Conservation (phyloP, 1,139 yeast species). For the Nadsonia starkeyi-henricii region DNA sequence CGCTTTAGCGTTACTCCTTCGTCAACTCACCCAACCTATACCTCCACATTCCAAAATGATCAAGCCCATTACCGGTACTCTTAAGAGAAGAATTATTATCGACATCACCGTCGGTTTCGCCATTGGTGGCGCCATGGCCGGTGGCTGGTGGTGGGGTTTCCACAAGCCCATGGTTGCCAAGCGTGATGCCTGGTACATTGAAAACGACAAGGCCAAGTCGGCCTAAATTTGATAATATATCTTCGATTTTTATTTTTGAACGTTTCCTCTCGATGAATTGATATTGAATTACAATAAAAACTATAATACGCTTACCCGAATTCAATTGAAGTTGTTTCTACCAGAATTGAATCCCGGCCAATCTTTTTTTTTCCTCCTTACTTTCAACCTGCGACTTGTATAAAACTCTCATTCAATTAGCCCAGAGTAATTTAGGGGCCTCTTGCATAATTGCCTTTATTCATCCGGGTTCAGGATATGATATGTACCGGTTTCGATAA, state of each 20-base stretch:
- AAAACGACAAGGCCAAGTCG: conserved; percentile 58
- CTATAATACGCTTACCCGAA: too few species aligned
- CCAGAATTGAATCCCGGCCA: too few species aligned
- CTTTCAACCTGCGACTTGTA: not conserved
- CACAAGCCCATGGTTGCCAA: conserved; percentile 59
- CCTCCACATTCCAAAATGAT: conserved; percentile 35
- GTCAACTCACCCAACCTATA: not conserved
- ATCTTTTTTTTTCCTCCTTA: too few species aligned
- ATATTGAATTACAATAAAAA: too few species aligned
- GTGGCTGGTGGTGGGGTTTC: conserved; percentile 56
- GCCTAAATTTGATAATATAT: conserved; percentile 20
- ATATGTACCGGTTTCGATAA: too few species aligned
- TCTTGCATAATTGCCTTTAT: too few species aligned
- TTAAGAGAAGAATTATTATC: conserved; percentile 68
- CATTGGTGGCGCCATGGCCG: conserved; percentile 40
- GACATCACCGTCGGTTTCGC: conserved; percentile 57
- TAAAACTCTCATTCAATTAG: too few species aligned
- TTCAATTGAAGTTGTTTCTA: too few species aligned
- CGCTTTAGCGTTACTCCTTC: not conserved
- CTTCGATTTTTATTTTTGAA: not conserved
- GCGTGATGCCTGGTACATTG: conserved; percentile 80
- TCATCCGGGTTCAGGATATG: too few species aligned
- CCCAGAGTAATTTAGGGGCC: too few species aligned
- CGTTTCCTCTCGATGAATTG: too few species aligned
- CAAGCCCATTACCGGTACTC: conserved; percentile 80